These are phyloP conservation scores for Micractinium sp. DNA, from an alignment of 139 green algal genomes.

Conservation along the genomic window DNA sequence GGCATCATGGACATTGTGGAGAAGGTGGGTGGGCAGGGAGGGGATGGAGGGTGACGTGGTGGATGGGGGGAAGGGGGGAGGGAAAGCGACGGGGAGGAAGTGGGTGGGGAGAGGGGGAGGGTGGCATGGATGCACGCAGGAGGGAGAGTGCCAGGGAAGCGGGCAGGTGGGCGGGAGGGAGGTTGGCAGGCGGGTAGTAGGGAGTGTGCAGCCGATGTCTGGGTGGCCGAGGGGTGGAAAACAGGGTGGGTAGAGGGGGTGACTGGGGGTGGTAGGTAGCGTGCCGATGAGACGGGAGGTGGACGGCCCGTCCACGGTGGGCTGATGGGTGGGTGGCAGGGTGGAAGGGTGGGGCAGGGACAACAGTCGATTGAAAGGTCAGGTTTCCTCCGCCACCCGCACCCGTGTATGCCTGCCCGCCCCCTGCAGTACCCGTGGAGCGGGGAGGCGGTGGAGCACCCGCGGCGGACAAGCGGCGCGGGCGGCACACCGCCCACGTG, in stretches of 20 bases:
- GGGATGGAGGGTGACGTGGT: neutral
- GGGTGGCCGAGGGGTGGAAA: neutral
- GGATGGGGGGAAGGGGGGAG: neutral
- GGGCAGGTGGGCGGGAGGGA: neutral
- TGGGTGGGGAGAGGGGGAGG: too few species aligned
- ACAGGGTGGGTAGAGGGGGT: too few species aligned
- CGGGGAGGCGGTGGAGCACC: slow-evolving; percentile 36
- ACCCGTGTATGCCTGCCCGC: neutral
- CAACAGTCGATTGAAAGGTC: too few species aligned
- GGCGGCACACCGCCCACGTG: slow-evolving; percentile 34
- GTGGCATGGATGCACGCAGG: neutral
- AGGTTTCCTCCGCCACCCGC: too few species aligned
- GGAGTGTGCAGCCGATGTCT: too few species aligned
- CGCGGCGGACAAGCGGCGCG: slow-evolving; percentile 50
- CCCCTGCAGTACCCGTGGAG: slow-evolving; percentile 33
- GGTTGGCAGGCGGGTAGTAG: neutral
- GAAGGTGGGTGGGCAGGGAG: neutral
- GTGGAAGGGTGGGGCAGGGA: too few species aligned
- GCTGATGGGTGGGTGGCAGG: too few species aligned
- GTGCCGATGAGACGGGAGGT: too few species aligned
- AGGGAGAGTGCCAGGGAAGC: neutral
- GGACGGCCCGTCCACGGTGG: too few species aligned
- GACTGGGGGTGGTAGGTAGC: too few species aligned
- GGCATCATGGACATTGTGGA: slow-evolving; percentile 5
- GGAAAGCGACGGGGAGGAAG: too few species aligned